Percentiles rank a stretch among this genome's conserved stretches.
phyloP scores from a whole-genome alignment of 129 eudicot species.

The Solidago caesia region DNA sequence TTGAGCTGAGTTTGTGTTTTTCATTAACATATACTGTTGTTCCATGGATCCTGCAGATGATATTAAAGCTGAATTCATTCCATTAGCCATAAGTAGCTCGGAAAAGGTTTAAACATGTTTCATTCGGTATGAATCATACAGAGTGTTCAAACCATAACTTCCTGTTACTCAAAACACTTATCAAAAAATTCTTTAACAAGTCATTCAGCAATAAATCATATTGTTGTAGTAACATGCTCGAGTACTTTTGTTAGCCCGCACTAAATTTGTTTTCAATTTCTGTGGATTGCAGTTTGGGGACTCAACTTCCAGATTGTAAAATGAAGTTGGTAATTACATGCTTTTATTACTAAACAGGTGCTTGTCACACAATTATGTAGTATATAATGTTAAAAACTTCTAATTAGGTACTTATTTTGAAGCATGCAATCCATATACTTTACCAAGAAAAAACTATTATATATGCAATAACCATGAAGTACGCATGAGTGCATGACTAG shows the following conservation, averaged over 20 bases:
- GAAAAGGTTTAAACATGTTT: neutral
- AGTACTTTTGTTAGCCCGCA: no score
- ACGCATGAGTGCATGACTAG: no score
- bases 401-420: no score
- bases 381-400: no score
- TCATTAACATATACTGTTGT: constrained; percentile 31
- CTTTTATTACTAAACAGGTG: no score
- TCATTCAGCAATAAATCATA: neutral
- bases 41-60: constrained; percentile 40
- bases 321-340: no score
- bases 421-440: no score
- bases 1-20: constrained; percentile 15
- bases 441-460: no score
- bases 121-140: neutral
- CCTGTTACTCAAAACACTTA: neutral
- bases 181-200: neutral
- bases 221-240: neutral
- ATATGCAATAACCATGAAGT: no score
- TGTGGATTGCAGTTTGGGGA: neutral
- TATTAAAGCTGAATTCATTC: constrained; percentile 32
- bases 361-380: no score
- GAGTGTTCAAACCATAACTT: neutral
- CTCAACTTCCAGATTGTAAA: neutral
- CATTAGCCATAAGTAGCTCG: constrained; percentile 38
- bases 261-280: no score